Evolutionary conservation across 352 stramenopile genomes (phyloP), one percentile per base, ranked within the genome.

Genomic region (Phytophthora syringae): DNA sequence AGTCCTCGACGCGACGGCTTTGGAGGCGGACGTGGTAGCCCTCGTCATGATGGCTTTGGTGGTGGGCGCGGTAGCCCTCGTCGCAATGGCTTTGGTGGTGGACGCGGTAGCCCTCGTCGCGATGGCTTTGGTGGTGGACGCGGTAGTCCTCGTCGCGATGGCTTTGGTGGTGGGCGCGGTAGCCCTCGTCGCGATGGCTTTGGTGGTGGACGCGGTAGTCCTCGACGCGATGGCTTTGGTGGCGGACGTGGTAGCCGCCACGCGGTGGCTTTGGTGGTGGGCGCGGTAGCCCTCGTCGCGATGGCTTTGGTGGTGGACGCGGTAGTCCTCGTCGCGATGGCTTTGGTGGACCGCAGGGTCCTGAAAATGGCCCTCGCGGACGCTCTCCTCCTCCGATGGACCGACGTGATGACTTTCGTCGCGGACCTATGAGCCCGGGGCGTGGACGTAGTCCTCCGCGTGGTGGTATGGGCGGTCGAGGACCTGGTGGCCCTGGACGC

Each of bases 391-490:
- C 69, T 5, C 39, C 39, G 39, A 45, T 45, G 39, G 39, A 45
- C 39, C 16, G 39, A 45, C 69, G 59, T 22, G 51, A 67, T 52
- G 49, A 68, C 22, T 77, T 71, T 7, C 27, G 49, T 7, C 64
- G 69, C 15, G 67, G 67, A 6, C 55, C 67, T 0, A 68, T 76
- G 54, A 75, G 64, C 34, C 67, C 59, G 1, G 60, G 69, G 1
- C 67, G 70, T 42, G 55, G 60, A 7, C 54, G 68, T 47, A 56
- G 69, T 20, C 71, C 64, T 60, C 69, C 75, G 30, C 55, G 55
- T 22, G 56, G 50, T 54, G 61, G 39, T 2, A 69, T 65, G 53
- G 64, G 48, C 6, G 53, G 53, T 12, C 66, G 52, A 58, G 58
- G 61, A 2, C 52, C 56, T 47, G 56, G 70, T 36, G 61, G 62